A percentile compares a stretch with the other conserved stretches of the same genome.
Conservation (phyloP, 2,329 filamentous ascomycete genomes). For the Ascosphaera apis region DNA sequence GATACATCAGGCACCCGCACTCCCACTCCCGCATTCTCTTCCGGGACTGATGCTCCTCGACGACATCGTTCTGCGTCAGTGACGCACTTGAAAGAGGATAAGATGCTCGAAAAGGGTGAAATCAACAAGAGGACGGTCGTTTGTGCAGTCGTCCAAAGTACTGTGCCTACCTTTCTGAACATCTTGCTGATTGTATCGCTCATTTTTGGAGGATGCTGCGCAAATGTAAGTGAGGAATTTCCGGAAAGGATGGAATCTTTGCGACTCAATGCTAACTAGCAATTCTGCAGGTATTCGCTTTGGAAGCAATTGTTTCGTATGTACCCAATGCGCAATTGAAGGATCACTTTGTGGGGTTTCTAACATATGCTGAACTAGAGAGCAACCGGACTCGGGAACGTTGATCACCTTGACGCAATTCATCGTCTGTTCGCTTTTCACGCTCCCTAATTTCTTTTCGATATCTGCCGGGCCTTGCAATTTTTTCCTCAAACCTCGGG, state of each 20-base stretch:
- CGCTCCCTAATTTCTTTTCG: conserved; percentile 55
- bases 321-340: too few relatives aligned
- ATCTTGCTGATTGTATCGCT: conserved; percentile 49
- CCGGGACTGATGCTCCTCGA: too few relatives aligned
- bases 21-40: too few relatives aligned
- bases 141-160: conserved; percentile 12
- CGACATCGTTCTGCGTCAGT: too few relatives aligned
- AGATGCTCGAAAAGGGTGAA: too few relatives aligned
- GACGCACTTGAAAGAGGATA: too few relatives aligned
- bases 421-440: conserved; percentile 55
- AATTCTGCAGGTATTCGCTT: conserved; percentile 54
- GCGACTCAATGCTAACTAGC: conserved; percentile 5
- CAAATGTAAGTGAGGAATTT: conserved; percentile 41
- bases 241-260: conserved; percentile 4
- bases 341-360: too few relatives aligned
- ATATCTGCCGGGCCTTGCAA: conserved; percentile 33
- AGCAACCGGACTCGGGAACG: conserved; percentile 31
- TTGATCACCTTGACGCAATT: conserved; percentile 81
- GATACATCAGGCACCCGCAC: too few relatives aligned
- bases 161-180: conserved; percentile 37
- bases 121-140: conserved; percentile 8
- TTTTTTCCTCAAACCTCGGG: conserved; percentile 52
- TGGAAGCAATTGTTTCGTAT: conserved; percentile 88
- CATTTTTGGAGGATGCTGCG: conserved; percentile 91
- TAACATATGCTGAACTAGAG: too few relatives aligned